Evolutionary conservation across 805 yeast genomes (phyloP), one percentile per base, ranked within the genome.

Genomic region (Zygoascus ofunaensis): DNA sequence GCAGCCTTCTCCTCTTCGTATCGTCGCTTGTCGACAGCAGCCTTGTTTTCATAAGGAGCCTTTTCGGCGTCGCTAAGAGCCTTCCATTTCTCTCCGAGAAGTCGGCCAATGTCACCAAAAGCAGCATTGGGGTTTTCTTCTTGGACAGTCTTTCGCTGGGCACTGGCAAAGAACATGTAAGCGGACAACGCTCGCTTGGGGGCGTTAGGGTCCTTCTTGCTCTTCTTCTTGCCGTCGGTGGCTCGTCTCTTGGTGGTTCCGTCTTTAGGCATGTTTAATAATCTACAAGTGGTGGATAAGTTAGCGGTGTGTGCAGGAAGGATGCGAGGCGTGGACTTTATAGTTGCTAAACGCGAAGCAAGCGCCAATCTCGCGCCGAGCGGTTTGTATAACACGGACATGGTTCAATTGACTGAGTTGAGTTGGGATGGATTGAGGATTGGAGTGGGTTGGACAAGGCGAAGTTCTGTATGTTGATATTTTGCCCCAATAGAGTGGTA

Each of bases 141-240:
- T 67, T 95, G 80, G 56, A 92, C 95, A 53, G 79, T 77, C 69
- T 90, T 97, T 76, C 98, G 89, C 77, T 85, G 84, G 63, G 87
- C 97, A 65, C 87, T 87, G 58, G 98, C 97, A 63, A 89, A 92
- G 79, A 86, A 90, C 97, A 92, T 89, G 80, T 90, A 92, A 41
- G 97, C 96, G 49, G 97, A 87, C 65, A 92, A 73, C 21, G 97
- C 87, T 71, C 97, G 86, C 86, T 92, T 92, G 68, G 98, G 98
- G 54, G 98, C 98, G 69, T 90, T 89, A 73, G 98, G 60, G 49
- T 56, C 59, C 48, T 45, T 45, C 57, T 54, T 54, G 55, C 51
- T 55, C 53, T 47, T 48, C 34, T 45, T 42, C 23, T 42, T 38
- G 48, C 39, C 45, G 42, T 32, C 48, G 42, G 49, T 49, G 42